These are phyloP conservation scores for Cerioporus squamosus DNA, from an alignment of 1,284 basidiomycete species.

Conservation along the genomic window DNA sequence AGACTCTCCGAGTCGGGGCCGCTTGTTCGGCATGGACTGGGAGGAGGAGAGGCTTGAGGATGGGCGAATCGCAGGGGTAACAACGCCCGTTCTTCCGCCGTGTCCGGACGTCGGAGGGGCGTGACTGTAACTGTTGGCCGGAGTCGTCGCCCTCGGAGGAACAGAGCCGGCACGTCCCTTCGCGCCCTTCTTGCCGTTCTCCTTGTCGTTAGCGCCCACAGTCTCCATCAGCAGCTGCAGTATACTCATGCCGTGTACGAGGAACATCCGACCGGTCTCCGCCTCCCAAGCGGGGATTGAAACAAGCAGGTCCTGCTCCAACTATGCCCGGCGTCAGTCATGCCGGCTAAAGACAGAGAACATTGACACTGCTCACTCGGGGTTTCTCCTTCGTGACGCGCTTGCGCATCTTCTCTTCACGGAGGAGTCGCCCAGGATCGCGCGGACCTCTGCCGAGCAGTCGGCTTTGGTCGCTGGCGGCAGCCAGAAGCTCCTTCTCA, in stretches of 20 bases:
- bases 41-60: constrained; percentile 46
- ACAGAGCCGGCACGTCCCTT: constrained; percentile 52
- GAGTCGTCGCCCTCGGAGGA: constrained; percentile 64
- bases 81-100: constrained; percentile 41
- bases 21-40: constrained; percentile 57
- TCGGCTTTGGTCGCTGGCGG: constrained; percentile 79
- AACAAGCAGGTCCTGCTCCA: constrained; percentile 86
- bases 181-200: constrained; percentile 63
- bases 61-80: constrained; percentile 64
- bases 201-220: constrained; percentile 69
- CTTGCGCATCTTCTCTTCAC: constrained; percentile 98
- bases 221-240: constrained; percentile 79
- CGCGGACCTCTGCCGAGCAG: constrained; percentile 79
- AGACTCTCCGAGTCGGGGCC: constrained; percentile 54
- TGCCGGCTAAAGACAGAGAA: neutral
- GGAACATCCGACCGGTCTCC: constrained; percentile 76
- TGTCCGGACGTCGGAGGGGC: constrained; percentile 31
- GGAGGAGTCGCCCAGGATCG: constrained; percentile 78
- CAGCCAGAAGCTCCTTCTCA: constrained; percentile 84
- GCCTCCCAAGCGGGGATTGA: constrained; percentile 91
- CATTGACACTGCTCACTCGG: constrained; percentile 61
- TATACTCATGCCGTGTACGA: constrained; percentile 86
- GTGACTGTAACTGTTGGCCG: constrained; percentile 43
- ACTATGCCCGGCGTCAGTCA: constrained; percentile 44
- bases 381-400: constrained; percentile 95